Evolutionary conservation across 164 flowering plant species (phyloP), one percentile per base, ranked within the genome.

Genomic region (Umbilicus rupestris): DNA sequence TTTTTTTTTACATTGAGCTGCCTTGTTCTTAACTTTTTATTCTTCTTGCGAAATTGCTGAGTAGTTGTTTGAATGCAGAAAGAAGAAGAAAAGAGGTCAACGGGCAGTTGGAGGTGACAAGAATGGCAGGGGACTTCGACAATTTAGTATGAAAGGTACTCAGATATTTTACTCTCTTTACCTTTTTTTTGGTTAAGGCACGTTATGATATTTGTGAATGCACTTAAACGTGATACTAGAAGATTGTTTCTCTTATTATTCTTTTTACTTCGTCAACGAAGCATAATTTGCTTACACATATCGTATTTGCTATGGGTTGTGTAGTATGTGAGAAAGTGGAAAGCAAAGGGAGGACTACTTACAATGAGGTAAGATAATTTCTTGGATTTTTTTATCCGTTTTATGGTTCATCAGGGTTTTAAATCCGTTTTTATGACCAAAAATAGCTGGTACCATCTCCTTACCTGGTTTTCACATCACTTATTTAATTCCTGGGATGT

Each of bases 101-200:
- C 81, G 96, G 39, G 89, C 89, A 20, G 79, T 74, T 52, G 94
- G 86, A 63, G 85, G 79, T 47, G 98, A 93, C 76, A 93, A 93
- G 79, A 85, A 80, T 75, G 94, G 97, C 47, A 79, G 94, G 75
- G 98, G 98, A 66, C 89, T 93, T 29, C 89, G 98, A 10, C 97
- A 90, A 73, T 90, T 93, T 73, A 93, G 98, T 82, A 86, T 89
- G 96, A 90, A 83, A 90, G 97, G 98, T 92, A 62, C 33, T 29
- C 52, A 15, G 2, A 6, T 20, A 6, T 22, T 26, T 50, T n/a
- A 66, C 10, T 29, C 35, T 15, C 26, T 19, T 58, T 29, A 9
- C 30, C 17, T 30, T n/a, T 49, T 46, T 57, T 39, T 46, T 46
- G 24, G 28, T 39, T 10, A 12, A 20, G 35, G 12, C 7, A 26